Evolutionary conservation across 2,329 filamentous ascomycete genomes (phyloP), one percentile per base, ranked within the genome.

Genomic region (Diaporthe helianthi): DNA sequence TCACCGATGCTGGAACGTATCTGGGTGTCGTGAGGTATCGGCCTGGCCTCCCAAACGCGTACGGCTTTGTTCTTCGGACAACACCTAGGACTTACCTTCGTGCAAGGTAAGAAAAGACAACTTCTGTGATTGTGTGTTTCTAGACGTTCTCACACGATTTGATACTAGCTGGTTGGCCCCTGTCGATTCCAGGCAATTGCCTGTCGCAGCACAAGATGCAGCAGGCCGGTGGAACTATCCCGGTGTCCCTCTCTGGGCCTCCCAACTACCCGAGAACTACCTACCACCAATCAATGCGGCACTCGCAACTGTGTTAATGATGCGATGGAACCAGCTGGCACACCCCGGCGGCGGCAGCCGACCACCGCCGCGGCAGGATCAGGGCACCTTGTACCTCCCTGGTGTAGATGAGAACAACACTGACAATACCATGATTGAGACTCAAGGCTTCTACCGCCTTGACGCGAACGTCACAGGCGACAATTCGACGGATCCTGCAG

Each of bases 1-100:
- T 60, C 54, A 47, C 55, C 26, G 26, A 46, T 22, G 3, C 24
- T 46, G 55, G 55, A 13, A 10, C 31, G 4, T 61, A 46, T 19
- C 55, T 61, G 7, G 55, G 55, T 17, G 38, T 47, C 4, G 55
- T 61, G 24, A 61, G 55, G 41, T 44, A 46, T 5, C 55, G 55
- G 24, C 17, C 55, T 22, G 55, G 55, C 19, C 12, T 46, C 15
- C 55, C 55, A 61, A 46, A 44, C 5, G 12, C 24, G 4, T n/a
- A 31, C 4, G 29, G 26, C 9, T 19, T 61, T n/a, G 10, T 61
- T 3, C 24, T 22, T 17, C 38, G 55, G 10, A 46, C 26, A n/a
- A 46, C 38, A 13, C 55, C 55, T 9, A 29, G 24, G 12, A 31
- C 19, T 17, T n/a, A 3, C 26, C 38, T 61, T 19, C 55, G 55